These are phyloP conservation scores for Cardamine occulta DNA, from an alignment of 345 rosid genomes.

Conservation along the genomic window DNA sequence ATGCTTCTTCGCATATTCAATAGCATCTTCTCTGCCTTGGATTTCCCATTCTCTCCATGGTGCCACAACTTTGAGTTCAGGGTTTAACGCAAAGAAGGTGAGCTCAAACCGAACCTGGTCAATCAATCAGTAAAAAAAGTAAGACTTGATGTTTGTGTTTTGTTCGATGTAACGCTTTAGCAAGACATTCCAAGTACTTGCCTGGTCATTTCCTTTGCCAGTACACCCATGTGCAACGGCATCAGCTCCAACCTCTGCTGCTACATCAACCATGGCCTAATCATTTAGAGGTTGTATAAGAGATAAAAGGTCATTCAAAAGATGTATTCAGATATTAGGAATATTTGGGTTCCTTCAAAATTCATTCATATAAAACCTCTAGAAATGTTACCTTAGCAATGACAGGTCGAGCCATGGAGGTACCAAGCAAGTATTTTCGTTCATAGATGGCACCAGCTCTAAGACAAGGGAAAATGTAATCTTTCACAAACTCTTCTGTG, in stretches of 20 bases:
- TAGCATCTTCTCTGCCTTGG: constrained; percentile 90
- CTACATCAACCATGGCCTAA: constrained; percentile 99
- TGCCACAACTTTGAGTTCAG: constrained; percentile 89
- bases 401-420: constrained; percentile 98
- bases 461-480: constrained; percentile 84
- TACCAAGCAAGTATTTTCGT: constrained; percentile 91
- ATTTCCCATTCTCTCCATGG: constrained; percentile 99
- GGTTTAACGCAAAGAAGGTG: constrained; percentile 89
- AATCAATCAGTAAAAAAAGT: constrained; percentile 8
- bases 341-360: neutral
- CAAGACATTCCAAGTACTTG: constrained; percentile 37
- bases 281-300: constrained; percentile 22
- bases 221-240: constrained; percentile 98
- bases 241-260: constrained; percentile 97
- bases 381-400: constrained; percentile 72
- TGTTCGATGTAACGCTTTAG: neutral
- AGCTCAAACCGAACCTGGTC: constrained; percentile 94
- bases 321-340: constrained; percentile 1
- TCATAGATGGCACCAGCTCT: constrained; percentile 95
- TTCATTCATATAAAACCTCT: neutral
- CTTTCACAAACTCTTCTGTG: constrained; percentile 86
- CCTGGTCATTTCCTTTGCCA: constrained; percentile 99
- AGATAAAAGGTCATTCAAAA: neutral
- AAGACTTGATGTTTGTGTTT: neutral
- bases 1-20: constrained; percentile 94